phyloP scores from a whole-genome alignment of 768 basidiomycete species.

The Suillus weaverae region DNA sequence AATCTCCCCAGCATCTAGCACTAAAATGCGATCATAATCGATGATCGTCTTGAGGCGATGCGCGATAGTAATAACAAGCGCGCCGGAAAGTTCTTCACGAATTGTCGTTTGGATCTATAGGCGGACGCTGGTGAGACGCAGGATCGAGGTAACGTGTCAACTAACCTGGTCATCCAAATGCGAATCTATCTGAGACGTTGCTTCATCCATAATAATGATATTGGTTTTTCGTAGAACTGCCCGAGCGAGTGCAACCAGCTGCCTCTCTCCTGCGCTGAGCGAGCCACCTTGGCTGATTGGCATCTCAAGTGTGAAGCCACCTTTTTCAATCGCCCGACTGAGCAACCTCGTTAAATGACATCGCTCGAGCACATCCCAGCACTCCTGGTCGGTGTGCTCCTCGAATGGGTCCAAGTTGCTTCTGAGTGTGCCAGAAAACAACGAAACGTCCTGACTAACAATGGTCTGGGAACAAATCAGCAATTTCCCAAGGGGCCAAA shows the following conservation, averaged over 20 bases:
- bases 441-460: constrained; percentile 71
- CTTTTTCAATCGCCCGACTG: constrained; percentile 25
- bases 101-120: constrained; percentile 71
- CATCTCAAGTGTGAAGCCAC: constrained; percentile 49
- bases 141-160: neutral
- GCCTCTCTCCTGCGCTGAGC: constrained; percentile 76
- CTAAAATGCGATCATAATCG: constrained; percentile 72
- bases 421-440: constrained; percentile 72
- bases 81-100: constrained; percentile 65
- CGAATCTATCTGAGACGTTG: constrained; percentile 75
- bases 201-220: constrained; percentile 75
- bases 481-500: neutral
- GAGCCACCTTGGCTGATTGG: constrained; percentile 61
- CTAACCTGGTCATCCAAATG: constrained; percentile 65
- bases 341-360: constrained; percentile 58
- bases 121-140: constrained; percentile 1
- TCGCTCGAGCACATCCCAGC: constrained; percentile 61
- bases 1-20: constrained; percentile 70
- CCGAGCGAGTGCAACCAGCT: constrained; percentile 69
- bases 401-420: constrained; percentile 73
- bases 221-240: constrained; percentile 64
- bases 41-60: constrained; percentile 78
- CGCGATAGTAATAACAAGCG: constrained; percentile 83
- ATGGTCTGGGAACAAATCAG: constrained; percentile 6
- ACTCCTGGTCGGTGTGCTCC: constrained; percentile 58